These are phyloP conservation scores for Helotiales sp. DNA, from an alignment of 2,329 filamentous ascomycete genomes.

Conservation along the genomic window DNA sequence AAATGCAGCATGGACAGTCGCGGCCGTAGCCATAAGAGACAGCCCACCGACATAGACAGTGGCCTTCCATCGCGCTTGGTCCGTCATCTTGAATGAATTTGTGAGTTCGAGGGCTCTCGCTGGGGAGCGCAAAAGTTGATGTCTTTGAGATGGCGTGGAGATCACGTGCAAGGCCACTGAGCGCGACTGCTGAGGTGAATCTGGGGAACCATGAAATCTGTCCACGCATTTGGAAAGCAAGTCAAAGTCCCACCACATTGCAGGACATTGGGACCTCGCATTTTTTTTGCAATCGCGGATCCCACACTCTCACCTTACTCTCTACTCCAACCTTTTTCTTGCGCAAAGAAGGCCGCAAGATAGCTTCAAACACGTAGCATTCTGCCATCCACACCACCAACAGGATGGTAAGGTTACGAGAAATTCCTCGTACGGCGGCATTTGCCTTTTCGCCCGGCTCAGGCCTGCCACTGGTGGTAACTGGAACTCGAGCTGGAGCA, in stretches of 20 bases:
- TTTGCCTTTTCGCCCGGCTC: conserved; percentile 94
- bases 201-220: conserved; percentile 17
- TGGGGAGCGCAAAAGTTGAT: not conserved
- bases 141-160: not conserved
- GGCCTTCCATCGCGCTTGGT: conserved; percentile 79
- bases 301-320: conserved; percentile 4
- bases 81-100: conserved; percentile 61
- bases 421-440: conserved; percentile 93
- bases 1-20: conserved; percentile 85
- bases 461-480: conserved; percentile 79
- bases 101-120: not conserved
- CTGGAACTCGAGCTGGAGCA: conserved; percentile 90
- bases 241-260: conserved; percentile 11
- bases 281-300: conserved; percentile 20
- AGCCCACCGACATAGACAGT: conserved; percentile 93
- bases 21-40: conserved; percentile 71
- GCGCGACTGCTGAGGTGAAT: not conserved
- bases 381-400: conserved; percentile 18
- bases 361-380: conserved; percentile 14
- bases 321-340: conserved; percentile 3
- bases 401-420: conserved; percentile 89
- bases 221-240: conserved; percentile 8
- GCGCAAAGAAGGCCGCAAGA: conserved; percentile 1
- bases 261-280: conserved; percentile 17
- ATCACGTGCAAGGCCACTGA: not conserved